Base-by-base conservation (phyloP, 352 stramenopile genomes). In the Phytophthora sp. region DNA sequence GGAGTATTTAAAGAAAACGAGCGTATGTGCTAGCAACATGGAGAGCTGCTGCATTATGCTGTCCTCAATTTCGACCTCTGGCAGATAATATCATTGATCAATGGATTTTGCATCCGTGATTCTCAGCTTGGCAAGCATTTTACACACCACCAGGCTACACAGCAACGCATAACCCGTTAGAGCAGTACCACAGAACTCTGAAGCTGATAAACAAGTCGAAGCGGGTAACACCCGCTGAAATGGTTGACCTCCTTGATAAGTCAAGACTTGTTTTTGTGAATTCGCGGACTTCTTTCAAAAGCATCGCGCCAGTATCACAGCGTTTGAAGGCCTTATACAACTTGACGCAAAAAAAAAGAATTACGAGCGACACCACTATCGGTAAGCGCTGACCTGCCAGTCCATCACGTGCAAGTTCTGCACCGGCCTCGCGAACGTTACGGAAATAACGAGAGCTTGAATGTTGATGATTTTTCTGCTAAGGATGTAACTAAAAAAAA, bases 181-280 rank as follows among this genome's bases (percentile, higher is more conserved):
- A 30, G 18, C 6, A 20, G n/a, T 60, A 60, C 21, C 53, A 52
- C 30, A 11, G 15, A 8, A 51, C 38, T 1, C 36, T 51, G 5
- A 51, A 50, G n/a, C 13, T 60, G 7, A n/a, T 52, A 5, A 60
- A 60, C 7, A 50, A 42, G 9, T 31, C n/a, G 2, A 26, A 26
- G 18, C 12, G 26, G 5, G 26, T 39, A 6, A 51, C 26, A 15
- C 53, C 53, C 1, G 23, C 39, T 3, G 51, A 58, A 6, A 15
- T 44, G 12, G 8, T 45, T 4, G 29, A 26, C 7, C n/a, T n/a
- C 1, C 29, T 52, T 1, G 39, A 60, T 20, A 35, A 44, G 20
- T 60, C 53, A 6, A 27, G 53, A n/a, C 29, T 51, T 36, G 35
- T 46, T 24, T 45, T 27, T 5, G 16, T 27, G 0, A 16, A 45